Evolutionary conservation across 78 protist genomes (phyloP), one percentile per base, ranked within the genome.

Genomic region (Tieghemostelium lacteum): DNA sequence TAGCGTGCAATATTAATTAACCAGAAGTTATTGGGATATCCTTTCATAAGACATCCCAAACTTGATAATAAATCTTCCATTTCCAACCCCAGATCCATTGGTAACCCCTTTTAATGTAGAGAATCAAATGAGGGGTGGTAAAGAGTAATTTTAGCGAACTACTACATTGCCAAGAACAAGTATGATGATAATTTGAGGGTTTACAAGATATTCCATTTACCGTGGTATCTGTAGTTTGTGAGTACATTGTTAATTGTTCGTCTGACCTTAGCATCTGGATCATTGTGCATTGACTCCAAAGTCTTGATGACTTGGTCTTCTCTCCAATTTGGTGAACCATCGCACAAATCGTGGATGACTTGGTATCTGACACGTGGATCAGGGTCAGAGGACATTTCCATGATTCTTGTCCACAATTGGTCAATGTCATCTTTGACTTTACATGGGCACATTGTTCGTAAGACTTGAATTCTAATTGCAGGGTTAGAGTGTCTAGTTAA

Each of bases 381-480:
- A 20, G 20, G 10, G n/a, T 88, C 94, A 4, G 10, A 16, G 2
- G 85, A 22, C 94, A 88, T 88, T 39, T 71, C 85, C 20, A 88
- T 69, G 26, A 88, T 75, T 24, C 94, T 22, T n/a, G 49, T 37
- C 86, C 86, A 88, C 55, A 88, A 66, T 7, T 31, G 74, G 37
- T 88, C 94, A 33, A 75, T 50, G 62, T 88, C 94, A 0, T 39
- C 29, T 52, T 88, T 88, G 54, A 88, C 87, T 52, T 88, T 76
- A 61, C 94, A 88, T 76, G 94, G 94, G 49, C 94, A 83, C 80
- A 83, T 69, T 17, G 91, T 58, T 28, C 91, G 64, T 8, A 83
- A 60, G 0, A 42, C 66, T 8, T 20, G 12, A 0, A 52, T 39
- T 26, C 91, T 39, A 7, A 61, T 60, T 20, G 33, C 29, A n/a